Percentiles rank a stretch among this genome's conserved stretches.
These are phyloP conservation scores for Globisporangium acanthophoron DNA, from an alignment of 352 stramenopile species.

Conservation along the genomic window DNA sequence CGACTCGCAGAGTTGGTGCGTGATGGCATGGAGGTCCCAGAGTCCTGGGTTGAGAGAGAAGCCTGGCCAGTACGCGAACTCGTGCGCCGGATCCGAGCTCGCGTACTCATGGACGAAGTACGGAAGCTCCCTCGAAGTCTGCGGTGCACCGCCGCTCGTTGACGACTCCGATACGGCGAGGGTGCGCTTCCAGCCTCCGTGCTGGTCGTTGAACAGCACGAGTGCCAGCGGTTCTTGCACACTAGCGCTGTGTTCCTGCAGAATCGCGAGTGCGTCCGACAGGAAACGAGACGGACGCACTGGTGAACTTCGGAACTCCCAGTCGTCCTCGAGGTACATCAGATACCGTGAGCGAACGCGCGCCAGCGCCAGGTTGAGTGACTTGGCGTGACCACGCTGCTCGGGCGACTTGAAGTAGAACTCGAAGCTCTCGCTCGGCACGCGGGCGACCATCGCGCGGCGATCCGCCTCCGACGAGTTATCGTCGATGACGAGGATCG, in stretches of 20 bases:
- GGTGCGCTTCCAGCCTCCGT: constrained; percentile 15
- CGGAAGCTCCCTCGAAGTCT: constrained; percentile 1
- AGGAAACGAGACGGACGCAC: constrained; percentile 10
- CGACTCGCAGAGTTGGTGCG: background rate
- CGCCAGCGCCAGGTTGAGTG: constrained; percentile 35
- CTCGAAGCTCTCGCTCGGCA: constrained; percentile 21
- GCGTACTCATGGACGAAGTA: constrained; percentile 58
- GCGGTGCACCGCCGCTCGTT: background rate
- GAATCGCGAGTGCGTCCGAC: constrained; percentile 14
- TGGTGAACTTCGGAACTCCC: constrained; percentile 18
- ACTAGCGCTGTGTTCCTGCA: constrained; percentile 10
- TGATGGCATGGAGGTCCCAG: constrained; percentile 30
- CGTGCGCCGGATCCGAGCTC: constrained; percentile 22
- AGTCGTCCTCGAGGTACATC: constrained; percentile 68
- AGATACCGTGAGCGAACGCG: constrained; percentile 32
- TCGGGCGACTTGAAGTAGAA: constrained; percentile 29
- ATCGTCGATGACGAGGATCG: constrained; percentile 52
- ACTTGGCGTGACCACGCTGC: constrained; percentile 40
- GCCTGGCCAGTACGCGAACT: constrained; percentile 51
- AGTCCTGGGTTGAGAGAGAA: constrained; percentile 62
- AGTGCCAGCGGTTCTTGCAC: constrained; percentile 18
- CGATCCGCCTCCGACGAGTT: constrained; percentile 35
- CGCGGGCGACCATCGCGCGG: constrained; percentile 21
- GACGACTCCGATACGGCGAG: background rate
- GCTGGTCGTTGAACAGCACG: constrained; percentile 54